Conservation (phyloP, 2,329 filamentous ascomycete genomes). For the Cladosporium sp. region DNA sequence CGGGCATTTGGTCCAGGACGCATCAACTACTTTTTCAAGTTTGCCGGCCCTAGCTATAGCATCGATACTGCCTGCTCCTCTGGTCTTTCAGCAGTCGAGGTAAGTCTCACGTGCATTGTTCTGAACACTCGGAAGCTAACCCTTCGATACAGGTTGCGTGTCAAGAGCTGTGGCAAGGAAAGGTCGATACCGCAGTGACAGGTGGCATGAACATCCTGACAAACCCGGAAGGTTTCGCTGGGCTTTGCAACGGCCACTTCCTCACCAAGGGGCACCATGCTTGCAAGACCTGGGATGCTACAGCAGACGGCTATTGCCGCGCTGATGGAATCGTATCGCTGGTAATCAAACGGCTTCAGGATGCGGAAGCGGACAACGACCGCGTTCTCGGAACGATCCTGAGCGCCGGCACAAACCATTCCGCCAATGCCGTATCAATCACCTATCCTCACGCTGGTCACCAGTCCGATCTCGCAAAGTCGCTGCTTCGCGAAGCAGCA, state of each 20-base stretch:
- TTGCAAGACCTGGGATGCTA: slow-evolving; percentile 26
- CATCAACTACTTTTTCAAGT: slow-evolving; percentile 25
- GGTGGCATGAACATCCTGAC: slow-evolving; percentile 29
- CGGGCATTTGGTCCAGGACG: slow-evolving; percentile 27
- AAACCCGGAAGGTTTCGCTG: slow-evolving; percentile 24
- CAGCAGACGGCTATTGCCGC: slow-evolving; percentile 31
- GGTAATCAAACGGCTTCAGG: slow-evolving; percentile 30
- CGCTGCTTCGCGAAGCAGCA: slow-evolving; percentile 22
- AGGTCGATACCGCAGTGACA: slow-evolving; percentile 27
- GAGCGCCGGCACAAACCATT: slow-evolving; percentile 23
- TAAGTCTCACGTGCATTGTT: not conserved
- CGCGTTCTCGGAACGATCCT: slow-evolving; percentile 24
- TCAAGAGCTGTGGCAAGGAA: slow-evolving; percentile 25
- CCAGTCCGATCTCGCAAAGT: slow-evolving; percentile 19
- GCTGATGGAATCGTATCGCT: slow-evolving; percentile 25
- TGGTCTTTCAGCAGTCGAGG: slow-evolving; percentile 20
- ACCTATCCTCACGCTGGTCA: slow-evolving; percentile 26
- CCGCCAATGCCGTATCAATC: slow-evolving; percentile 24
- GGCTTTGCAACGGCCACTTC: slow-evolving; percentile 26
- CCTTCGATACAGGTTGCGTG: slow-evolving; percentile 19
- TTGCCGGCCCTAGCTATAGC: slow-evolving; percentile 22
- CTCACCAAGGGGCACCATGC: slow-evolving; percentile 19
- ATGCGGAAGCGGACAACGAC: slow-evolving; percentile 32
- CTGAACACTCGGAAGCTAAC: not conserved
- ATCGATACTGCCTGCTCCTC: slow-evolving; percentile 31